Conservation (phyloP, 1,284 basidiomycete species). For the Heimioporus retisporus region DNA sequence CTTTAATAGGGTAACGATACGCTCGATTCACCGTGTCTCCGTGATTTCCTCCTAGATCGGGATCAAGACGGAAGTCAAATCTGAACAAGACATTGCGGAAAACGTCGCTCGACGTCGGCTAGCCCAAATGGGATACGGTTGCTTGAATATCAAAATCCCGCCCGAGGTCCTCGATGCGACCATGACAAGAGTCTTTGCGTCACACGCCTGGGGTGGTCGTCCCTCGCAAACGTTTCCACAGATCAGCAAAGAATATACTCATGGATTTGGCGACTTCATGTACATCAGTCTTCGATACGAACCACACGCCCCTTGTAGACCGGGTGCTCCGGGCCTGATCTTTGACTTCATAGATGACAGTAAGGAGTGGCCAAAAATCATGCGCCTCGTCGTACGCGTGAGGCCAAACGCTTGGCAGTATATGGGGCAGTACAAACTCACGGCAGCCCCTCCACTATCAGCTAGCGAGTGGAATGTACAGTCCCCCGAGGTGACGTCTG, state of each 20-base stretch:
- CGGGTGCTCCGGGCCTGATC: conserved; percentile 48
- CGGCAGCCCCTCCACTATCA: conserved; percentile 27
- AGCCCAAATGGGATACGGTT: conserved; percentile 11
- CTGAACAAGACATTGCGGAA: conserved; percentile 13
- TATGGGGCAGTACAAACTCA: conserved; percentile 39
- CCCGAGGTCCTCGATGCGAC: conserved; percentile 18
- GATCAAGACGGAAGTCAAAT: conserved; percentile 22
- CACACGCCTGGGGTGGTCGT: conserved; percentile 44
- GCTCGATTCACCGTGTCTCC: neutral
- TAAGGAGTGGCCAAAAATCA: conserved; percentile 15
- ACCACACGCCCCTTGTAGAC: conserved; percentile 45
- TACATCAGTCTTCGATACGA: conserved; percentile 43
- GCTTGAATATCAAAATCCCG: conserved; percentile 19
- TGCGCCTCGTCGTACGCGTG: conserved; percentile 33
- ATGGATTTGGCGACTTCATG: conserved; percentile 46
- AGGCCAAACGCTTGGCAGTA: conserved; percentile 31
- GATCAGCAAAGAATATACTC: conserved; percentile 34
- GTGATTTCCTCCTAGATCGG: conserved; percentile 7
- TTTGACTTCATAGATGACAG: conserved; percentile 27
- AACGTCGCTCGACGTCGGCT: conserved; percentile 18
- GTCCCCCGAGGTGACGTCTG: conserved; percentile 17
- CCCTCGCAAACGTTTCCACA: conserved; percentile 38
- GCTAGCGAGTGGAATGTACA: conserved; percentile 33
- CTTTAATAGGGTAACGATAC: neutral
- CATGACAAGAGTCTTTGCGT: conserved; percentile 38